Evolutionary conservation across 805 yeast species (phyloP).

Genomic region (Nakazawaea laoshanensis): DNA sequence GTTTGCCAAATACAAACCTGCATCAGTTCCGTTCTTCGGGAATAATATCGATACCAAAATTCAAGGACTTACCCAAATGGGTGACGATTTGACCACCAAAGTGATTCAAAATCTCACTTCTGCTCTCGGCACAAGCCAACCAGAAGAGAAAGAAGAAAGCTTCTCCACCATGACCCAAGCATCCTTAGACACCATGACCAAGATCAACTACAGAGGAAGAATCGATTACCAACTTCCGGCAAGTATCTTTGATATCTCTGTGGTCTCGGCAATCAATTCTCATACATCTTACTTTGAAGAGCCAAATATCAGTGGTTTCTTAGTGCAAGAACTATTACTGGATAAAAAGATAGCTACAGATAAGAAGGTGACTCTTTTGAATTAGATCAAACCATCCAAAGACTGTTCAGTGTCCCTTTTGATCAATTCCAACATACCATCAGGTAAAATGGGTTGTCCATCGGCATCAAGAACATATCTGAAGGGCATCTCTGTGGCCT

Average conservation of each 20-base stretch:
- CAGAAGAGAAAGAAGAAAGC: conserved; percentile 16
- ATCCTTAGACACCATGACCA: conserved; percentile 27
- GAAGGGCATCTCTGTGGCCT: conserved; percentile 97
- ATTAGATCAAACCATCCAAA: conserved; percentile 54
- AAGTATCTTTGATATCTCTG: conserved; percentile 70
- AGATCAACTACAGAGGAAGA: conserved; percentile 64
- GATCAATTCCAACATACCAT: conserved; percentile 84
- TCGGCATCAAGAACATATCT: conserved; percentile 65
- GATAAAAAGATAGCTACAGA: conserved; percentile 5
- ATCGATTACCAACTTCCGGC: conserved; percentile 76
- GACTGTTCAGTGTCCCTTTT: conserved; percentile 79
- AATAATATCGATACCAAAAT: conserved; percentile 41
- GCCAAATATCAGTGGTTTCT: conserved; percentile 71
- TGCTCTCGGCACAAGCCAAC: conserved; percentile 5
- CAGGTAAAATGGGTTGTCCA: conserved; percentile 77
- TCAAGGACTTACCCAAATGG: conserved; percentile 28
- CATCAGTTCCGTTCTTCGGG: conserved; percentile 45
- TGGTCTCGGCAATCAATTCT: conserved; percentile 76
- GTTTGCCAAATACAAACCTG: conserved; percentile 45
- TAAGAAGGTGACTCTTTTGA: conserved; percentile 5
- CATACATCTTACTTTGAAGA: conserved; percentile 88
- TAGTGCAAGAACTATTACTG: conserved; percentile 47
- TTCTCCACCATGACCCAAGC: conserved; percentile 13
- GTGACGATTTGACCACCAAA: conserved; percentile 28
- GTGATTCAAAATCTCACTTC: conserved; percentile 13